Evolutionary conservation across 2,329 filamentous ascomycete species (phyloP), one percentile per base, ranked within the genome.

Genomic region (Alternaria brassicae): DNA sequence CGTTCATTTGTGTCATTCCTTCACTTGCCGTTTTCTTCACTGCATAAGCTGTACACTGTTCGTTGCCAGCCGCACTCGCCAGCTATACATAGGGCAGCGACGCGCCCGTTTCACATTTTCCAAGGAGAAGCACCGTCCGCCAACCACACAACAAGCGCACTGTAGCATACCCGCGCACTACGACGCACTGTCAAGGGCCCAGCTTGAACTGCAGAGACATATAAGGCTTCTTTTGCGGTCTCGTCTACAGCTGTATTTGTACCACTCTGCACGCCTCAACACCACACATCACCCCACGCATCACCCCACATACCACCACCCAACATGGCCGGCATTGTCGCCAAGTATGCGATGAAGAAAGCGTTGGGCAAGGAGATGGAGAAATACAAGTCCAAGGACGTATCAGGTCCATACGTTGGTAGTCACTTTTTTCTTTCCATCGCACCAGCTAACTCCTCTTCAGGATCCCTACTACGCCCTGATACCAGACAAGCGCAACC

Each of bases 401-500:
- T 77, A 53, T 72, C 69, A 12, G 78, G 75, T 1, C 66, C 72
- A 62, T 77, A 81, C 57, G 81, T 82, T 71, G 71, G 80, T 71
- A 8, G 30, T 12, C 34, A 27, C 19, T 32, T 21, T 41, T 19
- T 45, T 41, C 13, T 36, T 44, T 45, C 7, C 54, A 32, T 44
- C 56, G 27, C 25, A 27, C 27, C n/a, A n/a, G 48, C 53, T 62
- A 34, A 65, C 57, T 47, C 34, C 36, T 53, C 23, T 28, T 45
- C 71, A 97, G 91, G 93, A 98, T 75, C 93, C 93, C 6, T 97
- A 93, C 81, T 96, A 93, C 71, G 92, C 96, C 77, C 84, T 88
- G 67, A 88, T 97, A 34, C 88, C 89, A 21, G 89, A 93, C 40
- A 91, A 90, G 8, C 85, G 88, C 63, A 86, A 83, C 53, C 87